Percentiles rank a stretch among this genome's conserved stretches.
phyloP scores from a whole-genome alignment of 140 eudicot genomes.

The Erigeron philadelphicus region DNA sequence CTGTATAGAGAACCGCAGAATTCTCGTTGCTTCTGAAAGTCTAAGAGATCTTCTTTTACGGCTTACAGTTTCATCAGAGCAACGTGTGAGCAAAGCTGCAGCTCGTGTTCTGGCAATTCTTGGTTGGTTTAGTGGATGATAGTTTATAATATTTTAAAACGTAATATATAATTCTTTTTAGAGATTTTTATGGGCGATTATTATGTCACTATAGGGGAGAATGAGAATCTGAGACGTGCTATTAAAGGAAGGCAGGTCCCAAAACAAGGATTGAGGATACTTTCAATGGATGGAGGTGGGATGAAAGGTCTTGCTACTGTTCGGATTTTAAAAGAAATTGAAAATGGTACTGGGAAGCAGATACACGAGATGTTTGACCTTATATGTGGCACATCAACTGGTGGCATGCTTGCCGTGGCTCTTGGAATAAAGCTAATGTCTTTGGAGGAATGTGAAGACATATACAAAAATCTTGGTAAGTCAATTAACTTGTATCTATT shows the following conservation, averaged over 20 bases:
- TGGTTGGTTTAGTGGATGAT: conserved; percentile 46
- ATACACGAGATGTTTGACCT: conserved; percentile 98
- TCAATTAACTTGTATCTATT: conserved; percentile 3
- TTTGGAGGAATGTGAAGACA: conserved; percentile 91
- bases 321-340: conserved; percentile 82
- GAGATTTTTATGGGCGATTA: neutral
- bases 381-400: conserved; percentile 97
- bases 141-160: neutral
- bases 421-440: conserved; percentile 89
- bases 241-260: conserved; percentile 82
- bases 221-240: conserved; percentile 92
- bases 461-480: conserved; percentile 92
- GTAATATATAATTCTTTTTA: conserved; percentile 7
- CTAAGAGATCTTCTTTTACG: conserved; percentile 89
- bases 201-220: conserved; percentile 63
- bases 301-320: conserved; percentile 99
- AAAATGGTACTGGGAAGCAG: conserved; percentile 85
- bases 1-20: conserved; percentile 76
- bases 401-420: conserved; percentile 99
- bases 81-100: conserved; percentile 92
- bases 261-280: conserved; percentile 88
- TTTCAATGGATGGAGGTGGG: conserved; percentile 99
- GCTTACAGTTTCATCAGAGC: conserved; percentile 64
- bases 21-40: conserved; percentile 90
- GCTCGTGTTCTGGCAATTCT: conserved; percentile 94